phyloP scores from a whole-genome alignment of 768 basidiomycete species.

The Pulveroboletus sp. region DNA sequence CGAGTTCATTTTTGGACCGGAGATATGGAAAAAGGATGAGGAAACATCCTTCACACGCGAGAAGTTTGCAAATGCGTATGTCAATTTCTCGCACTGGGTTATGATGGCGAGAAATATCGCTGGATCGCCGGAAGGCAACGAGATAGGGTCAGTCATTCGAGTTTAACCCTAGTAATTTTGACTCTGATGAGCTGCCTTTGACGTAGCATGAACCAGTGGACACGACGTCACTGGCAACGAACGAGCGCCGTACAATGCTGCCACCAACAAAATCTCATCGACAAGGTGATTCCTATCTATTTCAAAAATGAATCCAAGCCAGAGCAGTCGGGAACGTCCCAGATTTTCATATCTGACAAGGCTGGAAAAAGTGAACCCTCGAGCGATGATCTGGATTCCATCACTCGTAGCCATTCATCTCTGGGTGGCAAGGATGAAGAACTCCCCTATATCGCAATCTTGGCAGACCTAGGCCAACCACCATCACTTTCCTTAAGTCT shows the following conservation, averaged over 20 bases:
- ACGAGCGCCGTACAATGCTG: conserved; percentile 12
- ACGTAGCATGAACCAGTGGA: conserved; percentile 1
- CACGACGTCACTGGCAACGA: conserved; percentile 8
- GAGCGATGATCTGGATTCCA: neutral
- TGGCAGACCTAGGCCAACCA: neutral
- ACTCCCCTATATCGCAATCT: neutral
- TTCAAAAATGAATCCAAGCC: neutral
- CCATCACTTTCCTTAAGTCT: neutral
- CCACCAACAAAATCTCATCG: conserved; percentile 2
- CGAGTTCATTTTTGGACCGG: conserved; percentile 4
- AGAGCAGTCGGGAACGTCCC: neutral
- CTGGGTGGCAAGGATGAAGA: neutral
- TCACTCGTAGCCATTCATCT: neutral
- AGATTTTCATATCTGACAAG: conserved; percentile 10
- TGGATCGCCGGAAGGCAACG: neutral
- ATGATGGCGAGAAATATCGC: conserved; percentile 8
- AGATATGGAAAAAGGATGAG: neutral
- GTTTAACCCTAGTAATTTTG: neutral
- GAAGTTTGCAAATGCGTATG: conserved; percentile 5
- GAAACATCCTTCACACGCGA: neutral
- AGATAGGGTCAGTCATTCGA: neutral
- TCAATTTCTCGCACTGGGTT: conserved; percentile 16
- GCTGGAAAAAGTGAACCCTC: neutral
- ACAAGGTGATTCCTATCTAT: conserved; percentile 14
- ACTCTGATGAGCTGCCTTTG: neutral